Evolutionary conservation across 2,329 filamentous ascomycete species (phyloP), one percentile per base, ranked within the genome.

Genomic region (Knoxdaviesia capensis): DNA sequence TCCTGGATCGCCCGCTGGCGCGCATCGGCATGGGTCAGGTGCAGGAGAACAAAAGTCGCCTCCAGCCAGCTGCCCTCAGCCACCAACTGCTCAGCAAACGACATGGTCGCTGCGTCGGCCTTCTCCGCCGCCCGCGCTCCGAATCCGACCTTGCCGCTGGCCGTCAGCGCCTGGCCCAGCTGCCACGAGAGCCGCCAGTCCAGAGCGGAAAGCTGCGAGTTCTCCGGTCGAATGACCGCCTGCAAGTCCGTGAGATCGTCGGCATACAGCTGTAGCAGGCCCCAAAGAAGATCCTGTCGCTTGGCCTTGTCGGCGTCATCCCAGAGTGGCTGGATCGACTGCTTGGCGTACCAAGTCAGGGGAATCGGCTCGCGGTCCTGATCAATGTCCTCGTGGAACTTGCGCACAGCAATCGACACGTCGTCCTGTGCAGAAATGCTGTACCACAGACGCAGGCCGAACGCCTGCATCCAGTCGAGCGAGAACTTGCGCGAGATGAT

Each of bases 371-470:
- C 86, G 39, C 68, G 67, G 38, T 78, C 77, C 46, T 79, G 71
- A 31, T 67, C 62, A 38, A 96, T 65, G 51, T 94, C 86, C 43
- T 77, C 65, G 46, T 75, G 66, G 57, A 86, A 98, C 31, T 71
- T 69, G 37, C 66, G 59, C 5, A 98, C 77, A 3, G 87, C 87
- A 38, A 68, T 64, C 40, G 78, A 73, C 37, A 94, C 67, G 34
- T 75, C 69, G 38, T 86, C 80, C 35, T 76, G 67, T 33, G 71
- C 64, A 3, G 72, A 67, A 36, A 77, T 81, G 38, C 77, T 78
- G 56, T 94, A 98, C 82, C 86, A 96, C 2, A 98, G 66, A 37
- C 87, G 77, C 40, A 98, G 68, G 7, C 84, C 88, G 57, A 98
- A 94, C 1, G 87, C 79, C 54, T 93, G 87, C 56, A 84, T 78